These are phyloP conservation scores for Haematococcus lacustris DNA, from an alignment of 139 green algal species.

Conservation along the genomic window DNA sequence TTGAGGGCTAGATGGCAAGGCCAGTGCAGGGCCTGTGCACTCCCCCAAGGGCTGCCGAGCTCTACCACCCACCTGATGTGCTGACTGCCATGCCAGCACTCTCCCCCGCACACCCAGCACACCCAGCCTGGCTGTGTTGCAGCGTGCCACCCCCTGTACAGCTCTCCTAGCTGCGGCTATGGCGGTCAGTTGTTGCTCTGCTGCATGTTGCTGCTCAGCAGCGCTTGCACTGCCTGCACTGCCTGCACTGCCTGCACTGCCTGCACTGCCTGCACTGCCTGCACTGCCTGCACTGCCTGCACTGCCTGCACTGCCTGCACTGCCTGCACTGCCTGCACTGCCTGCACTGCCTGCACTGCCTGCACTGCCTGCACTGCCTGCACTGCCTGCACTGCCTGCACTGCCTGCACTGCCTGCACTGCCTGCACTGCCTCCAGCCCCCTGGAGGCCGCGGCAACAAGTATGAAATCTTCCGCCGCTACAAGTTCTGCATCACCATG, in stretches of 20 bases:
- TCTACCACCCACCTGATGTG: too few species aligned
- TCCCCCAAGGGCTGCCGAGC: too few species aligned
- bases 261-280: too few species aligned
- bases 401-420: background rate
- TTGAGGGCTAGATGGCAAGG: too few species aligned
- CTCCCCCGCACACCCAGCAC: too few species aligned
- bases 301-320: background rate
- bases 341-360: background rate
- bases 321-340: background rate
- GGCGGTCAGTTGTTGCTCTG: too few species aligned
- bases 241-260: background rate
- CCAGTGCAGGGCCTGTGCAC: too few species aligned
- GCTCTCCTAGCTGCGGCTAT: too few species aligned
- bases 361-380: background rate
- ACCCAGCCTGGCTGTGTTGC: too few species aligned
- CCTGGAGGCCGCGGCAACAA: background rate
- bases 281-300: background rate
- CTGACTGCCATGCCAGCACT: too few species aligned
- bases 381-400: background rate
- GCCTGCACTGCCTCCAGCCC: background rate
- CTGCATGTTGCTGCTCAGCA: too few species aligned
- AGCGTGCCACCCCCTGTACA: too few species aligned
- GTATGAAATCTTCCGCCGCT: background rate
- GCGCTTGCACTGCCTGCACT: background rate
- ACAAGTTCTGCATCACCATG: constrained; percentile 5